These are phyloP conservation scores for Vairimorpha ceranae DNA, from an alignment of 371 early-diverging fungal species.

Conservation along the genomic window DNA sequence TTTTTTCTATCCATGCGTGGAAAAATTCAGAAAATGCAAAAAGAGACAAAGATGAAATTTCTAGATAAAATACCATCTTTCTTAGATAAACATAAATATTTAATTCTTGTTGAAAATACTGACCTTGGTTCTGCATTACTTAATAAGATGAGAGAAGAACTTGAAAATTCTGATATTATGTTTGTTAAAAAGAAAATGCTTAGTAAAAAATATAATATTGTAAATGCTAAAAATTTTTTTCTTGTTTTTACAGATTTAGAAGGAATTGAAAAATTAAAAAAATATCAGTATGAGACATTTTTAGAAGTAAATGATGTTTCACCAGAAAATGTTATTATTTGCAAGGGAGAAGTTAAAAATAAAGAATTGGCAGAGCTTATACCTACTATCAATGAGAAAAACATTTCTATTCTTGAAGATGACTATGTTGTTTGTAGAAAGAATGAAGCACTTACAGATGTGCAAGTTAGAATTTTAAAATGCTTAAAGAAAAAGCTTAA, in stretches of 20 bases:
- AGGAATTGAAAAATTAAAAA: slow-evolving; percentile 18
- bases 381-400: slow-evolving; percentile 18
- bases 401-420: slow-evolving; percentile 8
- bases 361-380: slow-evolving; percentile 21
- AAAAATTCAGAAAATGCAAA: not conserved
- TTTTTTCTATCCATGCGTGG: not conserved
- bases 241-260: slow-evolving; percentile 10
- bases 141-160: slow-evolving; percentile 23
- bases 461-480: slow-evolving; percentile 20
- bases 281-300: slow-evolving; percentile 20
- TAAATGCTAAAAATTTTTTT: not conserved
- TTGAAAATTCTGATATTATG: slow-evolving; percentile 10
- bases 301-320: slow-evolving; percentile 13
- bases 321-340: not conserved
- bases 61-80: not conserved
- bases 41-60: not conserved
- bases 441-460: slow-evolving; percentile 6
- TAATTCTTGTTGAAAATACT: slow-evolving; percentile 14
- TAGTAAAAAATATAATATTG: slow-evolving; percentile 9
- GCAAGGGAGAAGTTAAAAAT: slow-evolving; percentile 13
- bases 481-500: slow-evolving; percentile 19
- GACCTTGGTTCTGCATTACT: not conserved
- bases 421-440: slow-evolving; percentile 29
- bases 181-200: slow-evolving; percentile 28
- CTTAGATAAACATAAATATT: not conserved